Percentiles rank a stretch among this genome's conserved stretches.
Evolutionary conservation across 2,329 filamentous ascomycete genomes (phyloP).

Genomic region (Monosporascus sp.): DNA sequence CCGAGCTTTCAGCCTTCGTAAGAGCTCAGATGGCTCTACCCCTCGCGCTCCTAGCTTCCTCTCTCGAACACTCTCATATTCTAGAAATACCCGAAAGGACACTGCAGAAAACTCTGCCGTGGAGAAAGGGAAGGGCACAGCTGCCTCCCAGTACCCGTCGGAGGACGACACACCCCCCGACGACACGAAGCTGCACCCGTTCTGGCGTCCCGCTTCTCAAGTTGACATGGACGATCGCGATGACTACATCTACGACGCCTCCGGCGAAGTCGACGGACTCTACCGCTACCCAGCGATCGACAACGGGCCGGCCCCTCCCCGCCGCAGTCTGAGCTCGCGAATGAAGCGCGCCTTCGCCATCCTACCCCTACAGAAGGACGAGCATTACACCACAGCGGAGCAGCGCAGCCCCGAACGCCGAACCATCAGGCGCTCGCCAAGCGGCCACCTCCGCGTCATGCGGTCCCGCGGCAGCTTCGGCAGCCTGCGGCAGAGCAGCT

Average conservation of each 20-base stretch:
- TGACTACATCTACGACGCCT: slow-evolving; percentile 21
- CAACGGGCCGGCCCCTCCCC: slow-evolving; percentile 37
- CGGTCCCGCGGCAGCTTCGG: slow-evolving; percentile 42
- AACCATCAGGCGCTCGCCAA: slow-evolving; percentile 53
- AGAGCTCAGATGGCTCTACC: slow-evolving; percentile 40
- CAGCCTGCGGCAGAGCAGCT: slow-evolving; percentile 16
- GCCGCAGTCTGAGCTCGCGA: slow-evolving; percentile 46
- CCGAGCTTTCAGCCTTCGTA: slow-evolving; percentile 46
- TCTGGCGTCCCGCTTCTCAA: slow-evolving; percentile 52
- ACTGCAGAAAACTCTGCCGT: slow-evolving; percentile 19
- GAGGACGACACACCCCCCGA: slow-evolving; percentile 45
- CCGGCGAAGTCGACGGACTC: slow-evolving; percentile 30
- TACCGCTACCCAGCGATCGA: slow-evolving; percentile 45
- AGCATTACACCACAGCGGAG: slow-evolving; percentile 28
- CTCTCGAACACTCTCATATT: slow-evolving; percentile 48
- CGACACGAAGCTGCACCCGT: slow-evolving; percentile 52
- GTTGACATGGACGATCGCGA: slow-evolving; percentile 24
- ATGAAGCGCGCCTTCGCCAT: slow-evolving; percentile 58
- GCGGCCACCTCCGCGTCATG: slow-evolving; percentile 56
- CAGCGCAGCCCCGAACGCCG: slow-evolving; percentile 43
- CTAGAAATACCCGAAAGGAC: slow-evolving; percentile 33
- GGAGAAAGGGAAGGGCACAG: slow-evolving; percentile 22
- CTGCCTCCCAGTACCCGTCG: slow-evolving; percentile 33
- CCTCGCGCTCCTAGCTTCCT: slow-evolving; percentile 40
- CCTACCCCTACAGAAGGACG: slow-evolving; percentile 43